Percentiles rank a stretch among this genome's conserved stretches.
Conservation (phyloP, 768 basidiomycete species). For the Lactarius akahatsu region DNA sequence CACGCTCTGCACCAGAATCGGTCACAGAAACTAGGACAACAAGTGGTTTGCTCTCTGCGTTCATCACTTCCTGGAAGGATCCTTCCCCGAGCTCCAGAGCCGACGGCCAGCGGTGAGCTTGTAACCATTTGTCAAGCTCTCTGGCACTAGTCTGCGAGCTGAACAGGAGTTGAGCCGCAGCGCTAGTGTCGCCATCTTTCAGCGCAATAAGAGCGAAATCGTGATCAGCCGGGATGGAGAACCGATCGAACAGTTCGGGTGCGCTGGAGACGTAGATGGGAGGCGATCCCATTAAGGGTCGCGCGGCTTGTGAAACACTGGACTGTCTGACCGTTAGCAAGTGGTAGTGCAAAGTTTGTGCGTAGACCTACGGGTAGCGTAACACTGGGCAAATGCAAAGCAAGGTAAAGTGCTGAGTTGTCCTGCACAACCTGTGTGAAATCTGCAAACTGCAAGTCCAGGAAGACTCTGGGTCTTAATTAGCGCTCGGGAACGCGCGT, state of each 20-base stretch:
- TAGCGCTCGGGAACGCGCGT: slow-evolving; percentile 10
- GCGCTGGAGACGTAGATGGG: slow-evolving; percentile 47
- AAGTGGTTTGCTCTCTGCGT: slow-evolving; percentile 67
- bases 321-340: slow-evolving; percentile 37
- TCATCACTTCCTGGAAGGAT: slow-evolving; percentile 86
- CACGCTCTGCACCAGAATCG: slow-evolving; percentile 33
- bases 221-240: slow-evolving; percentile 33
- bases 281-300: slow-evolving; percentile 50
- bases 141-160: slow-evolving; percentile 21
- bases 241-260: slow-evolving; percentile 36
- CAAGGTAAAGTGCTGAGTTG: slow-evolving; percentile 58
- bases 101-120: slow-evolving; percentile 69
- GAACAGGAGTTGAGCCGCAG: slow-evolving; percentile 45
- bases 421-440: slow-evolving; percentile 45
- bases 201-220: slow-evolving; percentile 67
- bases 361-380: slow-evolving; percentile 37
- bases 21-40: slow-evolving; percentile 71
- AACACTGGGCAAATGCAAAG: slow-evolving; percentile 46
- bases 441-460: slow-evolving; percentile 43
- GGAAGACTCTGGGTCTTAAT: slow-evolving; percentile 35
- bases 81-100: slow-evolving; percentile 71
- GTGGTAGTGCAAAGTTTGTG: background rate
- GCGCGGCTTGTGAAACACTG: slow-evolving; percentile 54
- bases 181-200: slow-evolving; percentile 56
- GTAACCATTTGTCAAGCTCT: slow-evolving; percentile 50